These are phyloP conservation scores for Hymenoscyphus fraxineus DNA, from an alignment of 2,329 filamentous ascomycete species.

Conservation along the genomic window DNA sequence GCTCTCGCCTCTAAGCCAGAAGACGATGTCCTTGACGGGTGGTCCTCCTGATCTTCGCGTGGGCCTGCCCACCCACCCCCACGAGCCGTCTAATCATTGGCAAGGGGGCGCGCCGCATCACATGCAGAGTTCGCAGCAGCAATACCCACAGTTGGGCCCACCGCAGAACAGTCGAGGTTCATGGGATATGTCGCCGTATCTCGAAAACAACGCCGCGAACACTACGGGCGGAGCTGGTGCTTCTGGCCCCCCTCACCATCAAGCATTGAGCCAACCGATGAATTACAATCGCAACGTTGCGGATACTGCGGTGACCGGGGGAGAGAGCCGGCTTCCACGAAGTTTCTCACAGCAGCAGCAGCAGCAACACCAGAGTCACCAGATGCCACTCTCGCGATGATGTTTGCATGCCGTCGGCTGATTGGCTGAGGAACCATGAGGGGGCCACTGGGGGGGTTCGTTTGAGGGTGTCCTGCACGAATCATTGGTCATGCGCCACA, in stretches of 20 bases:
- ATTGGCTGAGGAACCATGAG: conserved; percentile 19
- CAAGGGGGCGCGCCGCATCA: conserved; percentile 28
- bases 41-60: conserved; percentile 32
- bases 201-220: conserved; percentile 31
- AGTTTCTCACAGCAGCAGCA: conserved; percentile 25
- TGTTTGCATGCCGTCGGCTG: conserved; percentile 19
- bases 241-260: conserved; percentile 20
- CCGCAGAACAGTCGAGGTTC: conserved; percentile 24
- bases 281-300: conserved; percentile 27
- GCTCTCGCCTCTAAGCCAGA: conserved; percentile 30
- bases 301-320: conserved; percentile 25
- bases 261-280: conserved; percentile 14
- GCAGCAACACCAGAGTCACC: conserved; percentile 28
- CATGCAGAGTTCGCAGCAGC: conserved; percentile 28
- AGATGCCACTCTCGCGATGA: conserved; percentile 28
- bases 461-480: conserved; percentile 30
- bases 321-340: conserved; percentile 26
- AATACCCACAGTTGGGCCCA: conserved; percentile 23
- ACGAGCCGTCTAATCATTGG: conserved; percentile 30
- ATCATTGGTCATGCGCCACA: conserved; percentile 31
- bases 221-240: conserved; percentile 21
- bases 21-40: conserved; percentile 25
- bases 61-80: conserved; percentile 25
- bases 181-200: conserved; percentile 35
- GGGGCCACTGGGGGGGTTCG: not conserved